Evolutionary conservation across 768 basidiomycete species (phyloP).

Genomic region (Xerocomus brunneocitrinus): DNA sequence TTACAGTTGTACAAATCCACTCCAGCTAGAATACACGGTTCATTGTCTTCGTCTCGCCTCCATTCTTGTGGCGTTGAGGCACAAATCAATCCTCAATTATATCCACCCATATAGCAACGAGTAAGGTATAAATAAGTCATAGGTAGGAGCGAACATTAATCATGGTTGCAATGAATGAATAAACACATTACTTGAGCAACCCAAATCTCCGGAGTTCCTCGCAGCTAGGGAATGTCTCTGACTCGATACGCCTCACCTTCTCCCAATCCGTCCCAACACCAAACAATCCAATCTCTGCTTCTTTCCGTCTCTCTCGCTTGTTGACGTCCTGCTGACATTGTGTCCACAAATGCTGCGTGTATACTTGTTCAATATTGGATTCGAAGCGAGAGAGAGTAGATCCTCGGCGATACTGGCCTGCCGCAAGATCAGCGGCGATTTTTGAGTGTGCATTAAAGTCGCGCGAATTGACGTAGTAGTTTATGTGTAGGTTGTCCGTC

Average conservation of each 20-base stretch:
- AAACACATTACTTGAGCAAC: slow-evolving; percentile 37
- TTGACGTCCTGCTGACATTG: slow-evolving; percentile 71
- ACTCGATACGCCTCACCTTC: slow-evolving; percentile 70
- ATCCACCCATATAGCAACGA: background rate
- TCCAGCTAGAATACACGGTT: slow-evolving; percentile 10
- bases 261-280: slow-evolving; percentile 93
- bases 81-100: background rate
- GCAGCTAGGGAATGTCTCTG: slow-evolving; percentile 69
- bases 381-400: slow-evolving; percentile 60
- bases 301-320: slow-evolving; percentile 62
- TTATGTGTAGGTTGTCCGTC: slow-evolving; percentile 65
- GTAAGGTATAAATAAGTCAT: slow-evolving; percentile 30
- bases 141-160: slow-evolving; percentile 11
- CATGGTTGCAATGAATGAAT: background rate
- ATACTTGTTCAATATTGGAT: slow-evolving; percentile 66
- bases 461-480: slow-evolving; percentile 77
- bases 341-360: slow-evolving; percentile 63
- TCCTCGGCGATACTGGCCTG: slow-evolving; percentile 31
- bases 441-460: slow-evolving; percentile 75
- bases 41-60: background rate
- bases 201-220: slow-evolving; percentile 69
- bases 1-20: slow-evolving; percentile 10
- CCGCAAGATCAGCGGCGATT: slow-evolving; percentile 67
- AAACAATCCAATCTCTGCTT: slow-evolving; percentile 80
- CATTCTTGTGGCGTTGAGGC: slow-evolving; percentile 18